Percentiles rank a stretch among this genome's conserved stretches.
Evolutionary conservation across 306 rosid genomes (phyloP).

Genomic region (Fagus sylvatica): DNA sequence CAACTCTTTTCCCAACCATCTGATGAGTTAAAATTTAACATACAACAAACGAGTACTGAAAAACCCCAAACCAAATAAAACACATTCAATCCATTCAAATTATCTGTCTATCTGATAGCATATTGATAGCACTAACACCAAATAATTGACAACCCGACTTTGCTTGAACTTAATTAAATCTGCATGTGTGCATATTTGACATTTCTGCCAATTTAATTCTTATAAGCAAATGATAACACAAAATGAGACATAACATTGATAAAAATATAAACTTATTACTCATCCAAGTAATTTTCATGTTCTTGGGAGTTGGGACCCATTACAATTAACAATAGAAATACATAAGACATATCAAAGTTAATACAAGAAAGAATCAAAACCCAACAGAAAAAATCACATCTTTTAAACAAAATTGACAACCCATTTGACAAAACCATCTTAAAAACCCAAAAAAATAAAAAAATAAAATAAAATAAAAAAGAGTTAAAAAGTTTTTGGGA

Average conservation of each 20-base stretch:
- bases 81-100: background rate
- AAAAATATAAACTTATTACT: no score
- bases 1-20: conserved; percentile 46
- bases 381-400: background rate
- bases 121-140: background rate
- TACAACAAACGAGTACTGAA: background rate
- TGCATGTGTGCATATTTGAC: no score
- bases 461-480: no score
- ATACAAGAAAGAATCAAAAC: background rate
- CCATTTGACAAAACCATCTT: background rate
- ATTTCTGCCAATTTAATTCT: background rate
- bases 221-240: background rate
- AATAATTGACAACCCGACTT: background rate
- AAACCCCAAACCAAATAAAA: background rate
- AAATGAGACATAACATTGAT: background rate
- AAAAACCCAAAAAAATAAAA: background rate
- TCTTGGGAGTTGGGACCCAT: background rate
- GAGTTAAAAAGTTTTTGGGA: background rate
- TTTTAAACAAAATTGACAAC: background rate
- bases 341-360: background rate
- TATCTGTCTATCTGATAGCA: no score
- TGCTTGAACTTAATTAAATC: background rate
- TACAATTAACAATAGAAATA: background rate
- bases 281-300: background rate
- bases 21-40: background rate